Evolutionary conservation across 169 alveolate species (phyloP).

Genomic region (Amoebophrya sp.): DNA sequence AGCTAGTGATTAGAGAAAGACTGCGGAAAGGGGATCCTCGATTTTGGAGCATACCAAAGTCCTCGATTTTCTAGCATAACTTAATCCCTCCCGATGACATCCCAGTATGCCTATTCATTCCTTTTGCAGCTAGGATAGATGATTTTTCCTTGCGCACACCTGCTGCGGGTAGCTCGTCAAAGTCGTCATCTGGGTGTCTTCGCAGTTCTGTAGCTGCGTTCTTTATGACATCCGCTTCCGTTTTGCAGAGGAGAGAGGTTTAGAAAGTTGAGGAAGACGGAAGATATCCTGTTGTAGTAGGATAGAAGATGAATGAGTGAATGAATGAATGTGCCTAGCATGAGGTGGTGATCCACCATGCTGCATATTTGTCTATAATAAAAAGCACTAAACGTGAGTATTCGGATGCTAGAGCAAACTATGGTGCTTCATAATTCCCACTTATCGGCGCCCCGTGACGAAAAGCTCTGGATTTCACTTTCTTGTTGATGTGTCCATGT

Average conservation of each 20-base stretch:
- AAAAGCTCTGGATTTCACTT: no score
- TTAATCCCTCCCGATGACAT: no score
- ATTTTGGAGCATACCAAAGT: not conserved
- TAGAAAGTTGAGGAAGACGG: no score
- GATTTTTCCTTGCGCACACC: not conserved
- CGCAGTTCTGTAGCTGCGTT: not conserved
- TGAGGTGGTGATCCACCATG: not conserved
- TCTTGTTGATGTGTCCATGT: no score
- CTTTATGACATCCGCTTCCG: not conserved
- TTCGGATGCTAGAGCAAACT: not conserved
- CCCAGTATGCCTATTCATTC: not conserved
- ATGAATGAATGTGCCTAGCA: not conserved
- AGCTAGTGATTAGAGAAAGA: not conserved
- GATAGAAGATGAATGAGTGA: not conserved
- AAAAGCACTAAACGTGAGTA: not conserved
- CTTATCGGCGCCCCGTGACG: not conserved
- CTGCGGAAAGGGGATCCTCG: not conserved
- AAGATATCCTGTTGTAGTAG: not conserved
- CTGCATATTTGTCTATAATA: not conserved
- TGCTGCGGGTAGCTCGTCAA: not conserved
- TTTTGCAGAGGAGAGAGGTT: not conserved
- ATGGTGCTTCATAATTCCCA: not conserved
- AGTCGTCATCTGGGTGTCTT: not conserved
- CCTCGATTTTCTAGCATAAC: no score
- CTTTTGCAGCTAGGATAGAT: not conserved